Base-by-base conservation (phyloP, 2,329 filamentous ascomycete genomes). In the Penicillium sp. region DNA sequence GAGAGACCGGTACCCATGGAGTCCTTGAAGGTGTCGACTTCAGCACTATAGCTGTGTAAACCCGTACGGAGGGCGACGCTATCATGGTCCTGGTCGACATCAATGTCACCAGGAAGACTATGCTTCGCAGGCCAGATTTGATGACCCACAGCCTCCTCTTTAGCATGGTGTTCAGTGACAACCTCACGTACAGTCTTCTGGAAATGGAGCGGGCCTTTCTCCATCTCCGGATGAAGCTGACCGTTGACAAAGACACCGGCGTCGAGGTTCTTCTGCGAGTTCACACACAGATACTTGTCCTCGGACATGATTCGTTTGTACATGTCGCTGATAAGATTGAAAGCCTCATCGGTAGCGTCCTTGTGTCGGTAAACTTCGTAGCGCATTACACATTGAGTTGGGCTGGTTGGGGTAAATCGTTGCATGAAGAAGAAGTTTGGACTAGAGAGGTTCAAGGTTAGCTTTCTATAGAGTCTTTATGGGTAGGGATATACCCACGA, bases 291-390 rank as follows among this genome's bases (percentile, higher is more conserved):
- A 22, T 81, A 77, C 67, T 87, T 87, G 72, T 88, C 85, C 68
- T 88, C 85, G 1, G 78, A 79, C 82, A 87, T 83, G 71, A 88
- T 80, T 35, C 82, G 82, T 73, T 85, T 85, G 77, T 86, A 88
- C 66, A 85, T 83, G 56, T 80, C 70, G 68, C 78, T 81, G 69
- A 87, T 83, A 47, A 77, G 67, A 6, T 78, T 72, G 66, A 88
- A 88, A 56, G 84, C 79, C 33, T 82, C 82, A 22, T 86, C 80
- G n/a, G 75, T 78, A 4, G 84, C 79, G 65, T 82, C 72, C 68
- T 83, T 84, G 78, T 87, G 82, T 54, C 84, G 79, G 76, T 80
- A 88, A 50, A 88, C 83, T 65, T 88, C 84, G 68, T 87, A 87
- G 61, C 78, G 77, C 80, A 88, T 87, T 25, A 75, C 73, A 5